These are phyloP conservation scores for Eucommia ulmoides DNA, from an alignment of 257 asterid genomes.

Conservation along the genomic window DNA sequence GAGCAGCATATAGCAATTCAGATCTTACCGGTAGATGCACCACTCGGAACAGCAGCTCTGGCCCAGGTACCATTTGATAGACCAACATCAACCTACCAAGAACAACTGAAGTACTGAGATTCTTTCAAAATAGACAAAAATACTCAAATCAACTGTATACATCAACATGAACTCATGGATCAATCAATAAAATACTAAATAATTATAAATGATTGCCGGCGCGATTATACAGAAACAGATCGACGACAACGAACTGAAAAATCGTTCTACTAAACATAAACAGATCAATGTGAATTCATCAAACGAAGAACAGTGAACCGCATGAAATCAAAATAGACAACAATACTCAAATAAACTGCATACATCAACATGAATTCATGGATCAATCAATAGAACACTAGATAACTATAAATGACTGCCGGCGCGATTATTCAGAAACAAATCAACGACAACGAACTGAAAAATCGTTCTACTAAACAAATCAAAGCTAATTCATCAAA, in stretches of 20 bases:
- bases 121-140: no score
- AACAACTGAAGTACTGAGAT: no score
- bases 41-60: constrained; percentile 2
- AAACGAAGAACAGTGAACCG: constrained; percentile 6
- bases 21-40: constrained; percentile 3
- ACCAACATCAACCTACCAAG: not conserved
- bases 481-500: not conserved
- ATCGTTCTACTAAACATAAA: no score
- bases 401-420: no score
- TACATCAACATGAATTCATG: no score
- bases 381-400: no score
- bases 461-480: not conserved
- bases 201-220: no score
- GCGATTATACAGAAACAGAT: no score
- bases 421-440: not conserved
- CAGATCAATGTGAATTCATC: not conserved
- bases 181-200: no score
- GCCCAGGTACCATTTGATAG: not conserved
- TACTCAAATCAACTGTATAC: no score
- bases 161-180: no score
- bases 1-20: not conserved
- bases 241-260: no score
- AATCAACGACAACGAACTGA: not conserved
- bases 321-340: constrained; percentile 1
- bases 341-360: not conserved